A percentile compares a stretch with the other conserved stretches of the same genome.
Evolutionary conservation across 2,329 filamentous ascomycete genomes (phyloP).

Genomic region (Exophiala bonariae): DNA sequence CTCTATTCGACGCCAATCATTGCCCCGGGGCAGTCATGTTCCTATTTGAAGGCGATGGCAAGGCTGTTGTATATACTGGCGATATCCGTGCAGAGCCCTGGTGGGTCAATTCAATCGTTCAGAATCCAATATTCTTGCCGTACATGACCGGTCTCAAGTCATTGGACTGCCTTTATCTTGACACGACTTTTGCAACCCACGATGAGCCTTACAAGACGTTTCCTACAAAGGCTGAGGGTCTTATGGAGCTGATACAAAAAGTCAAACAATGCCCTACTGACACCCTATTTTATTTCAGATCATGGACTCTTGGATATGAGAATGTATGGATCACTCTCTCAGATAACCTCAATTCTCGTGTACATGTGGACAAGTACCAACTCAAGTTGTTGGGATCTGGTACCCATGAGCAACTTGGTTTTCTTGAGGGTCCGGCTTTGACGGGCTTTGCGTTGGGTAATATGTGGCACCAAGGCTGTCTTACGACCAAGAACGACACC

Average conservation of each 20-base stretch:
- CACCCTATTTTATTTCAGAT: slow-evolving; percentile 79
- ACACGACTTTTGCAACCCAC: slow-evolving; percentile 73
- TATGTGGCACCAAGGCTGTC: slow-evolving; percentile 64
- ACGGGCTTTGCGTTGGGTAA: slow-evolving; percentile 77
- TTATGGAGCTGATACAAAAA: slow-evolving; percentile 71
- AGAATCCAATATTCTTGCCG: slow-evolving; percentile 72
- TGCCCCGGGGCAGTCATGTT: slow-evolving; percentile 93
- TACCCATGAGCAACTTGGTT: slow-evolving; percentile 39
- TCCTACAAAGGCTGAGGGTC: slow-evolving; percentile 69
- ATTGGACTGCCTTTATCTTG: slow-evolving; percentile 82
- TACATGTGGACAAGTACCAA: slow-evolving; percentile 85
- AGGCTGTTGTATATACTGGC: slow-evolving; percentile 81
- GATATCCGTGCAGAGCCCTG: slow-evolving; percentile 82
- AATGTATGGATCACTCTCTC: slow-evolving; percentile 86
- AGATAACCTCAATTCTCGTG: slow-evolving; percentile 64
- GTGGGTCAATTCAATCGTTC: slow-evolving; percentile 74
- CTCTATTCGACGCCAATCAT: slow-evolving; percentile 87
- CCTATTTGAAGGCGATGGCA: slow-evolving; percentile 71
- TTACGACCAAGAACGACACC: slow-evolving; percentile 63
- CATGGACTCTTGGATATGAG: slow-evolving; percentile 93
- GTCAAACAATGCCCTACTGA: slow-evolving; percentile 67
- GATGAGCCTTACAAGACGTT: slow-evolving; percentile 52
- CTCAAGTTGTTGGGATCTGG: slow-evolving; percentile 70
- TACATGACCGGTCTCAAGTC: slow-evolving; percentile 67
- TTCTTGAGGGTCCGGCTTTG: slow-evolving; percentile 64